Conservation (phyloP, 148 eudicot genomes). For the Rhododendron molle region DNA sequence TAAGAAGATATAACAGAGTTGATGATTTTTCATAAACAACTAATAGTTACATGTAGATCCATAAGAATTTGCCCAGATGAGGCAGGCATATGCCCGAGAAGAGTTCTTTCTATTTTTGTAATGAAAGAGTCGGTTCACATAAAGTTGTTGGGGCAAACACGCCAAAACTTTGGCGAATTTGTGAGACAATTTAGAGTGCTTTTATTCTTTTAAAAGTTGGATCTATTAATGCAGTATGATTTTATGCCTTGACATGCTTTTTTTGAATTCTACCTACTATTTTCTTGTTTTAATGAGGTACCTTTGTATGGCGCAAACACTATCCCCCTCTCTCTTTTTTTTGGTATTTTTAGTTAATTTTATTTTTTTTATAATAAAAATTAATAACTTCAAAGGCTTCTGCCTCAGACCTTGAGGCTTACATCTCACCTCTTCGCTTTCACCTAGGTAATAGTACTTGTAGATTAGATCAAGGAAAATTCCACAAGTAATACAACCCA, state of each 20-base stretch:
- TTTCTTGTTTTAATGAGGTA: neutral
- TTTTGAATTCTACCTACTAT: neutral
- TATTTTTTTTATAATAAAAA: no score
- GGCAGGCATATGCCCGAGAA: neutral
- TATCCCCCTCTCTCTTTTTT: neutral
- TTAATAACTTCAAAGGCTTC: neutral
- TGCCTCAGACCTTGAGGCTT: neutral
- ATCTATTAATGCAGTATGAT: neutral
- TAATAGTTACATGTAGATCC: neutral
- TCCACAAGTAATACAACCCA: neutral
- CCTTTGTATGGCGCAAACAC: neutral
- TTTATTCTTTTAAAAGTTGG: neutral
- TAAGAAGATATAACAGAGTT: neutral
- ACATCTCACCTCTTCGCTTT: neutral
- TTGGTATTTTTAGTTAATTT: neutral
- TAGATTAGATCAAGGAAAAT: neutral
- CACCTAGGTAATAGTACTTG: neutral
- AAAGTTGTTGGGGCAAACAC: neutral
- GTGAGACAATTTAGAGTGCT: neutral
- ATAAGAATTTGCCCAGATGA: neutral
- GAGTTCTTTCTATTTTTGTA: neutral
- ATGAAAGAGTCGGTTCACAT: neutral
- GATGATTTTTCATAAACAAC: neutral
- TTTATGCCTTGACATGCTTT: neutral
- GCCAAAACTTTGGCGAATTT: neutral